phyloP scores from a whole-genome alignment of 805 yeast genomes.

The Metschnikowia similis region DNA sequence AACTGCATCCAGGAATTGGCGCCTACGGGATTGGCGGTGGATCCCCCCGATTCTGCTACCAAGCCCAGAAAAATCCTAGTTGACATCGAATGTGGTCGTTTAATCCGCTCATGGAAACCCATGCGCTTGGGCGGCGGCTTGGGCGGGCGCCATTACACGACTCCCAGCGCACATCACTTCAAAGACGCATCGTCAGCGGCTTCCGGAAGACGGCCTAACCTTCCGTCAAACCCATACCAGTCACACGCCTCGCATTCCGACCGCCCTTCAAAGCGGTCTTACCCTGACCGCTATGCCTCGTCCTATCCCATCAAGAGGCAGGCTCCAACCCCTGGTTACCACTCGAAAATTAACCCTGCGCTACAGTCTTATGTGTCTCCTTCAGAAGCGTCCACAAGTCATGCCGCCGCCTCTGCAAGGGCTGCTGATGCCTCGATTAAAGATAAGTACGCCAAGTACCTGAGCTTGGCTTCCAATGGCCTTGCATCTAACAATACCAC shows the following conservation, averaged over 20 bases:
- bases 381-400: neutral
- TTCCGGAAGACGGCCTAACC: conserved; percentile 18
- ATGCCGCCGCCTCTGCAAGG: conserved; percentile 5
- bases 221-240: conserved; percentile 16
- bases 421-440: conserved; percentile 16
- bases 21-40: conserved; percentile 30
- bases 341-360: neutral
- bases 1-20: conserved; percentile 59
- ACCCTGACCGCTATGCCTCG: conserved; percentile 9
- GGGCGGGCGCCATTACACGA: conserved; percentile 76
- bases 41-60: conserved; percentile 27
- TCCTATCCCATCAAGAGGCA: conserved; percentile 8
- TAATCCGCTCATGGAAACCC: conserved; percentile 66
- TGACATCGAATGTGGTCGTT: conserved; percentile 68
- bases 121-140: conserved; percentile 83
- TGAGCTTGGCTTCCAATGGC: conserved; percentile 3
- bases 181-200: conserved; percentile 37
- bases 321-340: conserved; percentile 3
- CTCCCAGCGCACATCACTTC: conserved; percentile 20
- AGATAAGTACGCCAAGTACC: conserved; percentile 25
- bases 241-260: conserved; percentile 2
- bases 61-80: conserved; percentile 55
- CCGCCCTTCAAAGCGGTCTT: conserved; percentile 10
- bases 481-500: neutral
- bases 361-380: neutral